Evolutionary conservation across 768 basidiomycete genomes (phyloP), one percentile per base, ranked within the genome.

Genomic region (Rhizopogon vulgaris): DNA sequence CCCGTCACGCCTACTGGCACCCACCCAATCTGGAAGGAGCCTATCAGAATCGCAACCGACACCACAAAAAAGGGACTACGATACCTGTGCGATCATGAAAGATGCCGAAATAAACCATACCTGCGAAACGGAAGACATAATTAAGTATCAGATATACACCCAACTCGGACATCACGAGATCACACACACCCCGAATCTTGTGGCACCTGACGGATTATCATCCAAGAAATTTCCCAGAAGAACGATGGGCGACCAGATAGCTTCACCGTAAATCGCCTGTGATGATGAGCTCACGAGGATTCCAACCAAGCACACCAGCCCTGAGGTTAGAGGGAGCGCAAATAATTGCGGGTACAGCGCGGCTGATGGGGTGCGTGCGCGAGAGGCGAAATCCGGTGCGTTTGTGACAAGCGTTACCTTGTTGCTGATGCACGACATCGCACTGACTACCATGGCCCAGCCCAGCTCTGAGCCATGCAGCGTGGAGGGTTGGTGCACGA

Each of bases 271-370:
- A 57, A 91, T 84, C 12, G 82, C 76, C 56, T 82, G 74, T 17
- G 85, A 85, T 17, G 86, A 85, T 1, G 88, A 90, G 51, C 83
- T 83, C 56, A 93, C 88, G 48, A 90, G 80, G 64, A 93, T 87
- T 1, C 88, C 87, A 54, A 92, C 72, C 68, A 92, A 85, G 60
- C 82, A 83, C 59, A 88, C 83, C 49, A 90, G 63, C 24, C 82
- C 82, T 69, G 89, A 90, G 1, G 80, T 78, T 49, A 91, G 53
- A 0, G 90, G 89, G 28, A 90, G 77, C 0, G 87, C 76, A 54
- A 89, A 67, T 14, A 87, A 69, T 65, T 90, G 88, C 27, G 87
- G 82, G 56, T 73, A 75, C 38, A 83, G 65, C 3, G 83, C 83
- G 22, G 81, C 83, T 6, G 73, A 68, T 6, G 83, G 80, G 11